phyloP scores from a whole-genome alignment of 768 basidiomycete species.

The Roridomyces roridus region DNA sequence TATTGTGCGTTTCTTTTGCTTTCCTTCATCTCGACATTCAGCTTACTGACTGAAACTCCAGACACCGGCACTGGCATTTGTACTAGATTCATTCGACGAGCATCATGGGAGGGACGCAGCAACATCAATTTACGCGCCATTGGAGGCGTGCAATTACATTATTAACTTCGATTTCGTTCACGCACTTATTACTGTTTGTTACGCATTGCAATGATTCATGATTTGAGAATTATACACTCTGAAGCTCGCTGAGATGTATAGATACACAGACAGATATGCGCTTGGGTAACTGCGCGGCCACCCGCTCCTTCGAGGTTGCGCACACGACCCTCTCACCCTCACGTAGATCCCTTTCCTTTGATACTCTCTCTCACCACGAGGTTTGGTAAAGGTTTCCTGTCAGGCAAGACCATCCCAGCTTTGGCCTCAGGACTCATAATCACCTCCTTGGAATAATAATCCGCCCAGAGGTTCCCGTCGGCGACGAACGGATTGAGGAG shows the following conservation, averaged over 20 bases:
- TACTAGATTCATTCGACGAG: not conserved
- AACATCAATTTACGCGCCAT: slow-evolving; percentile 3
- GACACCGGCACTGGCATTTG: not conserved
- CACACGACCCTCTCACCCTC: slow-evolving; percentile 58
- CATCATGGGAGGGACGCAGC: not conserved
- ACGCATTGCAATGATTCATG: no score
- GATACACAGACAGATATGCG: no score
- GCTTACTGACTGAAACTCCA: not conserved
- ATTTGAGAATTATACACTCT: no score
- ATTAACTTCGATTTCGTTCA: slow-evolving; percentile 11
- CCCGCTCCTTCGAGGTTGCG: slow-evolving; percentile 33
- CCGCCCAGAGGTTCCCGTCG: slow-evolving; percentile 44
- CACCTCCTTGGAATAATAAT: slow-evolving; percentile 50
- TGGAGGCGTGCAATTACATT: slow-evolving; percentile 13
- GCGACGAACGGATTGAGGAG: slow-evolving; percentile 1
- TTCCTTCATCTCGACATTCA: not conserved
- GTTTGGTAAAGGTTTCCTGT: slow-evolving; percentile 49
- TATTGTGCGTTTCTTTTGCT: not conserved
- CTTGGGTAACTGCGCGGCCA: slow-evolving; percentile 38
- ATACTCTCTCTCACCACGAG: slow-evolving; percentile 29
- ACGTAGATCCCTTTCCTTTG: slow-evolving; percentile 37
- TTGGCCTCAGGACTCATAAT: slow-evolving; percentile 50
- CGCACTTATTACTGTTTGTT: not conserved
- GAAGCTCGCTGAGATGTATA: no score
- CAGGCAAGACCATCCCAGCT: slow-evolving; percentile 49